Base-by-base conservation (phyloP, 169 alveolate genomes). In the Theileria sp. region DNA sequence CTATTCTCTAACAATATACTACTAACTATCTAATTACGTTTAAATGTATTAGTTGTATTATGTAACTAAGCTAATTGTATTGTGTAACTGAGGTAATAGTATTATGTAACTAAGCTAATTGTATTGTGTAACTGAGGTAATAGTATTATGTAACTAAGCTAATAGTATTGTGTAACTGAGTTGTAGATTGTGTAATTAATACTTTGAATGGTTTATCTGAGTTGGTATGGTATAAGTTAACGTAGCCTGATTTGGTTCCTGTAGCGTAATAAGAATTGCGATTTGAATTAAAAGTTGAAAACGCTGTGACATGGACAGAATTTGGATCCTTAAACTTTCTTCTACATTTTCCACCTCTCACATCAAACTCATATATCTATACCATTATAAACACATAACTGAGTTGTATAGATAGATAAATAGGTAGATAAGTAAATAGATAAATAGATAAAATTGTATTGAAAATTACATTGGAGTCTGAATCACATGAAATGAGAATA, bases 331-430 rank as follows among this genome's bases (percentile, higher is more conserved):
- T 74, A 61, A 83, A 77, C 67, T 83, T 83, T 54, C 72, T 34
- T 25, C 69, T 9, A 44, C 89, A 83, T 9, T 71, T 62, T 38
- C 86, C 89, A 23, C 79, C 72, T 1, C 54, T 51, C 34, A 83
- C n/a, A 65, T 83, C 89, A 81, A 81, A 83, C 65, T 83, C 89
- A 49, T 83, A 83, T 3, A 81, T 65, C 88, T 81, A 80, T 34
- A 74, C 9, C 12, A 13, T 2, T n/a, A 60, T 60, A 0, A 25
- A n/a, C n/a, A n/a, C n/a, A n/a, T n/a, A n/a, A n/a, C n/a, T n/a
- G n/a, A n/a, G n/a, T n/a, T n/a, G n/a, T 23, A 25, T 60, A 25
- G 2, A 10, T 60, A 44, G 54, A 1, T 44, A 44, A 44, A 1
- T 44, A 8, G 54, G 1, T 44, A 13, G 8, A 44, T 44, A 44